Conservation (phyloP, 2,329 filamentous ascomycete species). For the Beauveria scarabaeidicola region DNA sequence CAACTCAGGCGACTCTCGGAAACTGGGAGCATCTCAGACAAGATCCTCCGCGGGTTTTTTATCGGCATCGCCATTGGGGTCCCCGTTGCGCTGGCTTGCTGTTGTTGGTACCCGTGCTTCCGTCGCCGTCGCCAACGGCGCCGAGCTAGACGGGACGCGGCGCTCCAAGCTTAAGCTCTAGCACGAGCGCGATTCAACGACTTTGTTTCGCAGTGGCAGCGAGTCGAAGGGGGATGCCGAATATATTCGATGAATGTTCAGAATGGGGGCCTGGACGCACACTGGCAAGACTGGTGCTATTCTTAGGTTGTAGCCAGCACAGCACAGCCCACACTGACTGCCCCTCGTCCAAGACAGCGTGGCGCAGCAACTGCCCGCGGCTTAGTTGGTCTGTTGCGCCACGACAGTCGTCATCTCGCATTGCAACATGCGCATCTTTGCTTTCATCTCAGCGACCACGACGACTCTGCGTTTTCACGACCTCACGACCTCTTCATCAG, state of each 20-base stretch:
- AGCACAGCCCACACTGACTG: background rate
- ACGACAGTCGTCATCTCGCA: background rate
- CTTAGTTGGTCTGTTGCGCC: background rate
- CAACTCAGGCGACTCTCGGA: background rate
- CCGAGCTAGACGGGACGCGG: background rate
- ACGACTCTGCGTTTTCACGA: background rate
- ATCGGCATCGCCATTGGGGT: slow-evolving; percentile 9
- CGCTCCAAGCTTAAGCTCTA: background rate
- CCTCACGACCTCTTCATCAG: background rate
- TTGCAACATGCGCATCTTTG: background rate
- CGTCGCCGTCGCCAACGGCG: background rate
- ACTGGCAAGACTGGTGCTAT: background rate
- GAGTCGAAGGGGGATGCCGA: background rate
- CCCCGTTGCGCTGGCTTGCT: slow-evolving; percentile 4
- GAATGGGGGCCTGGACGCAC: background rate
- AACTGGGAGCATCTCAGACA: background rate
- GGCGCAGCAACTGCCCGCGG: background rate
- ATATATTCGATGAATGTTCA: background rate
- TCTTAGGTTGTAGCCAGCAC: background rate
- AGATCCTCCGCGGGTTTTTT: slow-evolving; percentile 10
- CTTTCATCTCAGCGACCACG: background rate
- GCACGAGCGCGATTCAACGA: background rate
- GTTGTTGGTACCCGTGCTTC: slow-evolving; percentile 11
- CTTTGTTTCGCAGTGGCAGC: background rate
- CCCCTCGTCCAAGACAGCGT: background rate